Percentiles rank a stretch among this genome's conserved stretches.
phyloP scores from a whole-genome alignment of 2,329 filamentous ascomycete species.

The Phyllachora maydis region DNA sequence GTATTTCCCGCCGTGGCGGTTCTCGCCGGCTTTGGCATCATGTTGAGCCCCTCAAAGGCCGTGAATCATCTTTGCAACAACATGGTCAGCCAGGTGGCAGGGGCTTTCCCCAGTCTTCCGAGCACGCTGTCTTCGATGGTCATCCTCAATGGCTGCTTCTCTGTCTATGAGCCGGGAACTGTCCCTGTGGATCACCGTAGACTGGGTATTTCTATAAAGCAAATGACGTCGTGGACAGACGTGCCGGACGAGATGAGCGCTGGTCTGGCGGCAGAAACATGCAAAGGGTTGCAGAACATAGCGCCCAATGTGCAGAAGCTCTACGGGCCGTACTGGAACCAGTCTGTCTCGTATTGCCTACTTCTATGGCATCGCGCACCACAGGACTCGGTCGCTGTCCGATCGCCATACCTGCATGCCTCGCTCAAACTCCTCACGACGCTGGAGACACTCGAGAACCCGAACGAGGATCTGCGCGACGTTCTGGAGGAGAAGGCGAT shows the following conservation, averaged over 20 bases:
- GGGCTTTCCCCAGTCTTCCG: slow-evolving; percentile 18
- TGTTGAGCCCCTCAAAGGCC: slow-evolving; percentile 22
- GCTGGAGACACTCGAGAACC: slow-evolving; percentile 43
- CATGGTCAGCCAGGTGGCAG: slow-evolving; percentile 38
- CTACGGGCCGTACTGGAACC: slow-evolving; percentile 77
- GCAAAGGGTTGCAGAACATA: slow-evolving; percentile 36
- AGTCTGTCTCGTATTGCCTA: slow-evolving; percentile 35
- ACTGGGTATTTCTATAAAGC: slow-evolving; percentile 64
- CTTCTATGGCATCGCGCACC: slow-evolving; percentile 31
- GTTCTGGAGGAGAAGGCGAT: slow-evolving; percentile 41
- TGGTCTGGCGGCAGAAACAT: slow-evolving; percentile 26
- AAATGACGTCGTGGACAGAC: slow-evolving; percentile 53
- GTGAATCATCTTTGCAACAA: slow-evolving; percentile 35
- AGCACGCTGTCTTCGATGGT: slow-evolving; percentile 27
- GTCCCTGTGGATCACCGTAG: slow-evolving; percentile 44
- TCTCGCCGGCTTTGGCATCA: slow-evolving; percentile 28
- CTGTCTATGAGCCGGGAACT: slow-evolving; percentile 27
- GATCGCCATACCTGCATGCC: slow-evolving; percentile 44
- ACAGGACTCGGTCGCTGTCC: slow-evolving; percentile 19
- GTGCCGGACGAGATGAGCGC: slow-evolving; percentile 20
- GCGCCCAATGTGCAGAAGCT: slow-evolving; percentile 60
- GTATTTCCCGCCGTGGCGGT: slow-evolving; percentile 26
- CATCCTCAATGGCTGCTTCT: slow-evolving; percentile 29
- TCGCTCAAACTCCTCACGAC: slow-evolving; percentile 50
- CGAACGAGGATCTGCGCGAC: slow-evolving; percentile 75